Conservation (phyloP, 2,329 filamentous ascomycete genomes). For the Ophiostoma sp. region DNA sequence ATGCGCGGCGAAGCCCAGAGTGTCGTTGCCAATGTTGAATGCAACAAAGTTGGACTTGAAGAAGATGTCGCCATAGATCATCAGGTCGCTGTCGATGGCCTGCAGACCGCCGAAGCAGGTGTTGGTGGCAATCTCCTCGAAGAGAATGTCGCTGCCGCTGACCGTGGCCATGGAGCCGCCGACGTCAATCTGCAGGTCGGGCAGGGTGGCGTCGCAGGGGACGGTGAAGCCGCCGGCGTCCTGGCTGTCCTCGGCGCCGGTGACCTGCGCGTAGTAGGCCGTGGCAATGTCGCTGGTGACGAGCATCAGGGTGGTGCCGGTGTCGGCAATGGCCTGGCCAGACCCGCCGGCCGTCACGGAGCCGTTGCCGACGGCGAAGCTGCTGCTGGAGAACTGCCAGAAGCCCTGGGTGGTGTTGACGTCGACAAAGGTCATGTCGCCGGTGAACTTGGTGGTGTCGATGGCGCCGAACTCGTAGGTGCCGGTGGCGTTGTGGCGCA, state of each 20-base stretch:
- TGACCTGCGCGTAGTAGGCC: slow-evolving; percentile 46
- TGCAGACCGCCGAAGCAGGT: slow-evolving; percentile 67
- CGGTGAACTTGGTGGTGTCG: slow-evolving; percentile 58
- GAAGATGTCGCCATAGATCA: slow-evolving; percentile 60
- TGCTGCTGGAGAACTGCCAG: slow-evolving; percentile 60
- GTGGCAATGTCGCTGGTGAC: slow-evolving; percentile 49
- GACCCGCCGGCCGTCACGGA: slow-evolving; percentile 35
- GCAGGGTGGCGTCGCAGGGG: slow-evolving; percentile 43
- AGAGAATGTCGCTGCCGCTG: slow-evolving; percentile 50
- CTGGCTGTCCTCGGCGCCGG: slow-evolving; percentile 39
- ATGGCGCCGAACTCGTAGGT: slow-evolving; percentile 71
- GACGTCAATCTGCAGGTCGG: slow-evolving; percentile 51
- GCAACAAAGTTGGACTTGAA: slow-evolving; percentile 58
- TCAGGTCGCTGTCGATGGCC: slow-evolving; percentile 49
- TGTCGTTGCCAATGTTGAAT: slow-evolving; percentile 53
- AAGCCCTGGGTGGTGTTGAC: slow-evolving; percentile 59
- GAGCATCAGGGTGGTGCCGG: slow-evolving; percentile 60
- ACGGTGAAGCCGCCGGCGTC: slow-evolving; percentile 43
- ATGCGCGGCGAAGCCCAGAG: slow-evolving; percentile 46
- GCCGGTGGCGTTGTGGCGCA: slow-evolving; percentile 56
- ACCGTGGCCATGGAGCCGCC: slow-evolving; percentile 53
- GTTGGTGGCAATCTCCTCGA: slow-evolving; percentile 45
- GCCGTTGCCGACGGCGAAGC: slow-evolving; percentile 50
- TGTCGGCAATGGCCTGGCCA: slow-evolving; percentile 50
- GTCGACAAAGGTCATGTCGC: slow-evolving; percentile 55